Percentiles rank a stretch among this genome's conserved stretches.
Conservation (phyloP, 345 rosid species). For the Populus alba region DNA sequence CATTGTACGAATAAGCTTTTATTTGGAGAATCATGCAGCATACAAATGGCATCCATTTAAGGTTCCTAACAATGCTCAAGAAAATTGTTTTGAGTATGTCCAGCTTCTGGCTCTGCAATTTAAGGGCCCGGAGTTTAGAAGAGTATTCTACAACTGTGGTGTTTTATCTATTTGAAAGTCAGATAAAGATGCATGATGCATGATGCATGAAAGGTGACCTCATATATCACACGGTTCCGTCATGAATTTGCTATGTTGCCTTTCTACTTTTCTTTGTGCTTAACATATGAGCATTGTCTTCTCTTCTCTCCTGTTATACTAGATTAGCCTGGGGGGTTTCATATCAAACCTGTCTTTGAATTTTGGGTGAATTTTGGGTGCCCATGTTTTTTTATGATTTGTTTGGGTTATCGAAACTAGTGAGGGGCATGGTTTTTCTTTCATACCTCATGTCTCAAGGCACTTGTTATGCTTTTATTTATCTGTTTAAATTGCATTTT, state of each 20-base stretch:
- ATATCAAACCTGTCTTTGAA: not conserved
- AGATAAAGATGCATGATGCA: too few relatives aligned
- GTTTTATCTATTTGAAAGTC: not conserved
- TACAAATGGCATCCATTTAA: not conserved
- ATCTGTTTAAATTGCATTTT: not conserved
- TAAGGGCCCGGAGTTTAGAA: not conserved
- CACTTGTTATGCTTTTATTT: not conserved
- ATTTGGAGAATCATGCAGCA: too few relatives aligned
- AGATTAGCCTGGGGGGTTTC: conserved; percentile 3
- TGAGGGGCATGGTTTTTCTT: not conserved
- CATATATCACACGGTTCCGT: too few relatives aligned
- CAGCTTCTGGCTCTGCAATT: not conserved
- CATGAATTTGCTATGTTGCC: not conserved
- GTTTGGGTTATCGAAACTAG: not conserved
- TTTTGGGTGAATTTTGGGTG: not conserved
- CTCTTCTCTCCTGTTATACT: not conserved
- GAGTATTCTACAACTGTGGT: not conserved
- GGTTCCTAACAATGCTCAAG: not conserved
- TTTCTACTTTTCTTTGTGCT: not conserved
- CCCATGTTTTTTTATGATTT: not conserved
- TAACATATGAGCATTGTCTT: conserved; percentile 1
- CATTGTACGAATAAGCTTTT: not conserved
- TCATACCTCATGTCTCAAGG: not conserved
- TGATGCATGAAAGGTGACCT: too few relatives aligned
- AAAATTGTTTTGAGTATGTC: not conserved